Evolutionary conservation across 2,329 filamentous ascomycete species (phyloP).

Genomic region (Colletotrichum acutatum): DNA sequence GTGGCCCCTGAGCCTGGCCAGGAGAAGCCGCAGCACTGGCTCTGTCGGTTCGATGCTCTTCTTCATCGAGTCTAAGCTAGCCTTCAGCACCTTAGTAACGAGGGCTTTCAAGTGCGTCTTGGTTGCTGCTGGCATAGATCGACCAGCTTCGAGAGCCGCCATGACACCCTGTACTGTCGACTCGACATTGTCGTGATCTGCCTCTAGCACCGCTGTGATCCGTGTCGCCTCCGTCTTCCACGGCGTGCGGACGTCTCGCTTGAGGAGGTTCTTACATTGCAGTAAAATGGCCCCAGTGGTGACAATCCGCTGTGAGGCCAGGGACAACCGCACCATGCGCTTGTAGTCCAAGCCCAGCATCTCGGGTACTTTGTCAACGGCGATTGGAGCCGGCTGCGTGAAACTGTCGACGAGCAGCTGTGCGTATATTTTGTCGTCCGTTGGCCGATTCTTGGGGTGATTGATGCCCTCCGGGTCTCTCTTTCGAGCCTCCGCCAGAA

Average conservation of each 20-base stretch:
- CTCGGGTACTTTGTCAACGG: slow-evolving; percentile 72
- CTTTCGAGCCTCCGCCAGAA: slow-evolving; percentile 72
- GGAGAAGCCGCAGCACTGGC: slow-evolving; percentile 72
- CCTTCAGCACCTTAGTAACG: slow-evolving; percentile 66
- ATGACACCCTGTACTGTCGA: slow-evolving; percentile 69
- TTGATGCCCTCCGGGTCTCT: slow-evolving; percentile 77
- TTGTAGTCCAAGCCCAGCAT: slow-evolving; percentile 76
- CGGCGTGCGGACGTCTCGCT: slow-evolving; percentile 79
- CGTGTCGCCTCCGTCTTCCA: slow-evolving; percentile 81
- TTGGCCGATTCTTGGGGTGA: slow-evolving; percentile 70
- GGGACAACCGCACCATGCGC: slow-evolving; percentile 62
- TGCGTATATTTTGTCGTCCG: slow-evolving; percentile 77
- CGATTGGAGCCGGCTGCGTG: slow-evolving; percentile 70
- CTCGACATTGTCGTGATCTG: slow-evolving; percentile 60
- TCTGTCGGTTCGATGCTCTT: slow-evolving; percentile 58
- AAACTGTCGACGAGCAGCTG: slow-evolving; percentile 81
- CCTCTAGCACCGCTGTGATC: slow-evolving; percentile 76
- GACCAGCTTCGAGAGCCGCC: slow-evolving; percentile 70
- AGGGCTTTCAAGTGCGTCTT: slow-evolving; percentile 68
- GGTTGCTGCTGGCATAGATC: slow-evolving; percentile 73
- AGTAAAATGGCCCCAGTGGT: slow-evolving; percentile 80
- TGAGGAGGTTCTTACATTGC: slow-evolving; percentile 85
- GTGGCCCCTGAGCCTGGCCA: slow-evolving; percentile 74
- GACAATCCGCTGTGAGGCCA: slow-evolving; percentile 66
- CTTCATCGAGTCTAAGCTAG: slow-evolving; percentile 57